These are phyloP conservation scores for Hypoxylon sp. DNA, from an alignment of 2,329 filamentous ascomycete species.

Conservation along the genomic window DNA sequence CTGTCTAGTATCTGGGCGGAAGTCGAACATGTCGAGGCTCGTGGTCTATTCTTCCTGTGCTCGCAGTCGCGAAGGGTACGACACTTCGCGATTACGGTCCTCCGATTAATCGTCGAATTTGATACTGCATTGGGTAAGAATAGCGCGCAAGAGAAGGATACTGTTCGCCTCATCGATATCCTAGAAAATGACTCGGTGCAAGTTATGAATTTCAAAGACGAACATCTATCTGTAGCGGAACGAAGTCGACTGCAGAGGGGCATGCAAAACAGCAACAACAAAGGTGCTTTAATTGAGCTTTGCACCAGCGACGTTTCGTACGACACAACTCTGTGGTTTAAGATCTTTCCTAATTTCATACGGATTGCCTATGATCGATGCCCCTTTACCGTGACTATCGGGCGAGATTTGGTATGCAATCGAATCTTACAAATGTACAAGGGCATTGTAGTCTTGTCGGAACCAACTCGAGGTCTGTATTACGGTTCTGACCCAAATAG, in stretches of 20 bases:
- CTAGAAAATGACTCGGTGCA: conserved; percentile 90
- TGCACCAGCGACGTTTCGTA: conserved; percentile 97
- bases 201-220: conserved; percentile 93
- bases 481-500: conserved; percentile 73
- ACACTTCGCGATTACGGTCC: conserved; percentile 90
- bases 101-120: conserved; percentile 93
- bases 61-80: conserved; percentile 93
- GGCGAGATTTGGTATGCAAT: conserved; percentile 92
- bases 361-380: conserved; percentile 92
- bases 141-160: conserved; percentile 70
- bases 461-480: conserved; percentile 75
- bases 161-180: conserved; percentile 86
- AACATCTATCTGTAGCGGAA: conserved; percentile 91
- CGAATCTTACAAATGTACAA: conserved; percentile 94
- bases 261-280: conserved; percentile 84
- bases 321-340: conserved; percentile 96
- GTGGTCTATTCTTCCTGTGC: conserved; percentile 96
- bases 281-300: conserved; percentile 90
- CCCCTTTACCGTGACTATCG: conserved; percentile 90
- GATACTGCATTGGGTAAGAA: conserved; percentile 87
- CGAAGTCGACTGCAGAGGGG: conserved; percentile 92
- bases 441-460: conserved; percentile 82
- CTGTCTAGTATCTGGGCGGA: conserved; percentile 90
- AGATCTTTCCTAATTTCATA: conserved; percentile 96
- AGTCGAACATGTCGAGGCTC: conserved; percentile 96